Percentiles rank a stretch among this genome's conserved stretches.
These are phyloP conservation scores for Hippophae rhamnoides DNA, from an alignment of 306 rosid genomes.

Conservation along the genomic window DNA sequence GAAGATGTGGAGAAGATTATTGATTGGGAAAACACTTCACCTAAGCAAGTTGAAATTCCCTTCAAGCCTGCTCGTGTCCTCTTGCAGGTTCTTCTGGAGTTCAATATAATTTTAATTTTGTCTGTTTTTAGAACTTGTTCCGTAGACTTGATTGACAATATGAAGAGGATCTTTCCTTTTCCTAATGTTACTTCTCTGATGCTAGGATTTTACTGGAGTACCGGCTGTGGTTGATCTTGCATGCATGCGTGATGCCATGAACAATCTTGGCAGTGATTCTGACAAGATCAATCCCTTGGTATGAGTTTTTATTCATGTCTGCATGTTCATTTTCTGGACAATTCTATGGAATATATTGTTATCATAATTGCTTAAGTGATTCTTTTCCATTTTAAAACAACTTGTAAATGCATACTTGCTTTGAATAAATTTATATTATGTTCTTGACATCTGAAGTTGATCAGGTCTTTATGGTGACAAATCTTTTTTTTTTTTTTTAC, in stretches of 20 bases:
- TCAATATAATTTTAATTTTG: background rate
- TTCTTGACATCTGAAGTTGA: background rate
- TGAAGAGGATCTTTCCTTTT: background rate
- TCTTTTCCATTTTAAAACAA: background rate
- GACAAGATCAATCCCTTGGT: conserved; percentile 91
- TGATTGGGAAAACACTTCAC: conserved; percentile 66
- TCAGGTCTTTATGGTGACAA: background rate
- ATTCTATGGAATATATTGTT: conserved; percentile 3
- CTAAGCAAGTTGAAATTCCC: conserved; percentile 85
- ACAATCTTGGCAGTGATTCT: conserved; percentile 84
- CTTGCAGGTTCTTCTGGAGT: conserved; percentile 53
- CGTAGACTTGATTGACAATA: conserved; percentile 3
- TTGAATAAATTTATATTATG: conserved; percentile 9
- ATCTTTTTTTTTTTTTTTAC: too few species aligned
- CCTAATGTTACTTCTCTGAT: conserved; percentile 7
- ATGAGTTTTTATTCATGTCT: conserved; percentile 6
- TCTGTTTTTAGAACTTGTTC: background rate
- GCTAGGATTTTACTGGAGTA: conserved; percentile 91
- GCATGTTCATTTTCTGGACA: conserved; percentile 10
- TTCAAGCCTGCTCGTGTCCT: conserved; percentile 95
- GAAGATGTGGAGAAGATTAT: conserved; percentile 90
- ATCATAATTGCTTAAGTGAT: background rate
- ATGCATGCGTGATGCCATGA: conserved; percentile 96
- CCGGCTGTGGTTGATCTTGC: conserved; percentile 94
- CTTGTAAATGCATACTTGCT: background rate